Evolutionary conservation across 306 rosid species (phyloP).

Genomic region (Vicia sativa): DNA sequence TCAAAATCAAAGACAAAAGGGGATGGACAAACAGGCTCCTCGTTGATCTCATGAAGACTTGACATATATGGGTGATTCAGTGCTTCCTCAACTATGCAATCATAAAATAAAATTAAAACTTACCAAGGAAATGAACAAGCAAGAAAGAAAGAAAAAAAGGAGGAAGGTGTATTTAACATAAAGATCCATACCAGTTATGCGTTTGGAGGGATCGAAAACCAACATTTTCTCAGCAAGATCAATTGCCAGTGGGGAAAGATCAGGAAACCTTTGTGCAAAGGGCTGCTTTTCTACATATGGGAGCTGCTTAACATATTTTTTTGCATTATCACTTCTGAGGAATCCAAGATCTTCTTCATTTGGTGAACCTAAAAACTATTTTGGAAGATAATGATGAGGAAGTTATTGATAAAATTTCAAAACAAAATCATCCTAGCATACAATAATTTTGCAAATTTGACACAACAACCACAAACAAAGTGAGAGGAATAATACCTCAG

Average conservation of each 20-base stretch:
- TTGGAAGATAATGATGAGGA: slow-evolving; percentile 27
- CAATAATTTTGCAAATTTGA: slow-evolving; percentile 9
- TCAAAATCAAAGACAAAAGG: slow-evolving; percentile 87
- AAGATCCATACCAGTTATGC: slow-evolving; percentile 73
- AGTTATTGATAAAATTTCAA: slow-evolving; percentile 4
- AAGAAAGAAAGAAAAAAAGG: neutral
- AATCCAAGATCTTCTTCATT: slow-evolving; percentile 89
- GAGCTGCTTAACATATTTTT: slow-evolving; percentile 90
- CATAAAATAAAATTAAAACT: slow-evolving; percentile 26
- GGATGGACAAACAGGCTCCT: slow-evolving; percentile 85
- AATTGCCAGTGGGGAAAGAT: slow-evolving; percentile 68
- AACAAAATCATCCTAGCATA: slow-evolving; percentile 23
- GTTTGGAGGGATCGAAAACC: slow-evolving; percentile 84
- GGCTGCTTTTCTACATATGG: slow-evolving; percentile 69
- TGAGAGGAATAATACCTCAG: slow-evolving; percentile 41
- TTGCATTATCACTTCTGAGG: slow-evolving; percentile 90
- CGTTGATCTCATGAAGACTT: slow-evolving; percentile 94
- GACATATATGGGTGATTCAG: slow-evolving; percentile 84
- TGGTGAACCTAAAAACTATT: slow-evolving; percentile 89
- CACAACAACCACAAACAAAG: slow-evolving; percentile 4
- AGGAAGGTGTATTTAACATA: slow-evolving; percentile 10
- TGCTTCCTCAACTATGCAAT: slow-evolving; percentile 78
- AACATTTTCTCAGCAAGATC: slow-evolving; percentile 95
- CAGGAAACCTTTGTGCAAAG: slow-evolving; percentile 66
- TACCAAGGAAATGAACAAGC: slow-evolving; percentile 22